These are phyloP conservation scores for Acacia crassicarpa DNA, from an alignment of 306 rosid species.

Conservation along the genomic window DNA sequence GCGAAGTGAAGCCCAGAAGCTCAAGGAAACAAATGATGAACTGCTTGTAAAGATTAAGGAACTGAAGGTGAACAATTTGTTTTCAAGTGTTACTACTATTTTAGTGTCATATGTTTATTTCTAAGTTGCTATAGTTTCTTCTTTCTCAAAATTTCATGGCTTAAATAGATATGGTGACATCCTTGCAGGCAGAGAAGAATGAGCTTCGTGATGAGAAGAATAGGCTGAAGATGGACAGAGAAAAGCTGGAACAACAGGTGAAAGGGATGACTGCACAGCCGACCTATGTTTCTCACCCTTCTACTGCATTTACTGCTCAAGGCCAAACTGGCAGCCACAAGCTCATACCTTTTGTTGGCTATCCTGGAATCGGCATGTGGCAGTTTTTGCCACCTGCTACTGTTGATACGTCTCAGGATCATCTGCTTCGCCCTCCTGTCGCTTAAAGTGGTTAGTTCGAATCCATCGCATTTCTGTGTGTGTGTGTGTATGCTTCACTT, in stretches of 20 bases:
- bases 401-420: slow-evolving; percentile 87
- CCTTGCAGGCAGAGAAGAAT: slow-evolving; percentile 77
- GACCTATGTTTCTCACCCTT: slow-evolving; percentile 53
- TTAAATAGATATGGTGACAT: background rate
- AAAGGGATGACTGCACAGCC: slow-evolving; percentile 54
- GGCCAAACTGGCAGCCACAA: slow-evolving; percentile 65
- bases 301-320: slow-evolving; percentile 44
- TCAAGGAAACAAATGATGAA: slow-evolving; percentile 59
- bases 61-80: slow-evolving; percentile 57
- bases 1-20: slow-evolving; percentile 61
- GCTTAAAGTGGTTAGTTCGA: slow-evolving; percentile 60
- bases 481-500: slow-evolving; percentile 22
- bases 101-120: background rate
- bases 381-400: slow-evolving; percentile 82
- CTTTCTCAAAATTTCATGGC: background rate
- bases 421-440: slow-evolving; percentile 90
- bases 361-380: slow-evolving; percentile 95
- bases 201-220: slow-evolving; percentile 95
- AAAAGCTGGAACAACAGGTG: slow-evolving; percentile 61
- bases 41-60: slow-evolving; percentile 70
- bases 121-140: background rate
- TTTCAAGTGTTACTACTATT: background rate
- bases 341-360: slow-evolving; percentile 77
- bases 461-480: slow-evolving; percentile 24
- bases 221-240: slow-evolving; percentile 79